A percentile compares a stretch with the other conserved stretches of the same genome.
Conservation (phyloP, 257 asterid species). For the Coffea eugenioides region DNA sequence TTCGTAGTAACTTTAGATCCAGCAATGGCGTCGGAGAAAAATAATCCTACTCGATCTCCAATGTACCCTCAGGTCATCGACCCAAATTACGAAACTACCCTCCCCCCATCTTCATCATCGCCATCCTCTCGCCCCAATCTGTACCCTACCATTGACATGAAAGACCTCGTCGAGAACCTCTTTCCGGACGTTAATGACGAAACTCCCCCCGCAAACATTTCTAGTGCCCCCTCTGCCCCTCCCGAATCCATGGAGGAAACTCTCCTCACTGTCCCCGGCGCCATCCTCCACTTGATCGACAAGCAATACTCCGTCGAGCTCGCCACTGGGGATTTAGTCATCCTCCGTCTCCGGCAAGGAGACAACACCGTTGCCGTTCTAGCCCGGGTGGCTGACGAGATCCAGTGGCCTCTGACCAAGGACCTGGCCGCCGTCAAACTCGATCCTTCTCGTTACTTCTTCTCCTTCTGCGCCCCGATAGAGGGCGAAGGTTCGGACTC, state of each 20-base stretch:
- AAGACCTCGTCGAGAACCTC: slow-evolving; percentile 43
- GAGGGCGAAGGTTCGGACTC: slow-evolving; percentile 34
- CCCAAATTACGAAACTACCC: slow-evolving; percentile 30
- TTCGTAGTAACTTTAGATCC: not conserved
- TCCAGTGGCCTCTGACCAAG: slow-evolving; percentile 82
- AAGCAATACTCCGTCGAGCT: slow-evolving; percentile 87
- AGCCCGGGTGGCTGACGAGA: slow-evolving; percentile 63
- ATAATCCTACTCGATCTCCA: slow-evolving; percentile 37
- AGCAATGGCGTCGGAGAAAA: slow-evolving; percentile 56
- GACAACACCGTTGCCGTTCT: slow-evolving; percentile 49
- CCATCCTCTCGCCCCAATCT: slow-evolving; percentile 37
- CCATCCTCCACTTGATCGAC: slow-evolving; percentile 84
- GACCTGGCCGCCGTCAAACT: slow-evolving; percentile 84
- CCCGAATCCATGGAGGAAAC: slow-evolving; percentile 49
- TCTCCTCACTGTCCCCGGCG: slow-evolving; percentile 62
- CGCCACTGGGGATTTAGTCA: slow-evolving; percentile 70
- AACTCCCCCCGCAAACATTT: slow-evolving; percentile 6
- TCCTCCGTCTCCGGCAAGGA: slow-evolving; percentile 58
- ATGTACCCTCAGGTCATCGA: slow-evolving; percentile 60
- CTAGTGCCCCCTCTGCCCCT: slow-evolving; percentile 59
- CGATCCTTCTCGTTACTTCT: slow-evolving; percentile 78
- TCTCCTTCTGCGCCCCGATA: slow-evolving; percentile 54
- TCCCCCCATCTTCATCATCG: slow-evolving; percentile 21
- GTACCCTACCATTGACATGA: slow-evolving; percentile 55
- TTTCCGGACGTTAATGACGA: slow-evolving; percentile 34